phyloP scores from a whole-genome alignment of 2,329 filamentous ascomycete genomes.

The Taxawa tesnikishii region DNA sequence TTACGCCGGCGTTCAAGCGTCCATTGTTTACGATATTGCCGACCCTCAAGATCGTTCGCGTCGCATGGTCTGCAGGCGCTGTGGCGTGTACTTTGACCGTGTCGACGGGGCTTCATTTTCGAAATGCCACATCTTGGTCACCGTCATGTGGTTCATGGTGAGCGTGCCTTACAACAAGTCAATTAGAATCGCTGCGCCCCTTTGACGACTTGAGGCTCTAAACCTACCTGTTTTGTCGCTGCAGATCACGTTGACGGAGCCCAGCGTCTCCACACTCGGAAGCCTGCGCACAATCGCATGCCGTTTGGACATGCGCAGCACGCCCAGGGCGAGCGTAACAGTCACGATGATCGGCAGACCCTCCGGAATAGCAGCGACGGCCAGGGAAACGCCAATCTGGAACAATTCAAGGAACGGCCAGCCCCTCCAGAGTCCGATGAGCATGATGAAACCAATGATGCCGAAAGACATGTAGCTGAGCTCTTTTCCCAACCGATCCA shows the following conservation, averaged over 20 bases:
- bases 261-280: slow-evolving; percentile 92
- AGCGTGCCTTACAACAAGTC: too few relatives aligned
- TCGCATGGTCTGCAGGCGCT: slow-evolving; percentile 55
- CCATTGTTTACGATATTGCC: slow-evolving; percentile 96
- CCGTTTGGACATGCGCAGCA: slow-evolving; percentile 89
- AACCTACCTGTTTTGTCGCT: slow-evolving; percentile 97
- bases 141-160: slow-evolving; percentile 97
- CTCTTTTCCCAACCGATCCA: slow-evolving; percentile 95
- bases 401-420: slow-evolving; percentile 89
- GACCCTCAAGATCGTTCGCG: slow-evolving; percentile 71
- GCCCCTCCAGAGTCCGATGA: slow-evolving; percentile 82
- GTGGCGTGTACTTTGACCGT: slow-evolving; percentile 41
- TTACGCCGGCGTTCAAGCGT: slow-evolving; percentile 60
- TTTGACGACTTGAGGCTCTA: too few relatives aligned
- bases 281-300: slow-evolving; percentile 92
- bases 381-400: slow-evolving; percentile 91
- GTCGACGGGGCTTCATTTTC: slow-evolving; percentile 47
- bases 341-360: slow-evolving; percentile 97
- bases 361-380: slow-evolving; percentile 91
- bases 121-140: slow-evolving; percentile 93
- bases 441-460: slow-evolving; percentile 83
- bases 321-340: slow-evolving; percentile 85
- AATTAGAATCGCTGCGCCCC: too few relatives aligned
- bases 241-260: slow-evolving; percentile 99
- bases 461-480: slow-evolving; percentile 93